Conservation (phyloP, 1,284 basidiomycete genomes). For the Sanghuangporus sanghuang region DNA sequence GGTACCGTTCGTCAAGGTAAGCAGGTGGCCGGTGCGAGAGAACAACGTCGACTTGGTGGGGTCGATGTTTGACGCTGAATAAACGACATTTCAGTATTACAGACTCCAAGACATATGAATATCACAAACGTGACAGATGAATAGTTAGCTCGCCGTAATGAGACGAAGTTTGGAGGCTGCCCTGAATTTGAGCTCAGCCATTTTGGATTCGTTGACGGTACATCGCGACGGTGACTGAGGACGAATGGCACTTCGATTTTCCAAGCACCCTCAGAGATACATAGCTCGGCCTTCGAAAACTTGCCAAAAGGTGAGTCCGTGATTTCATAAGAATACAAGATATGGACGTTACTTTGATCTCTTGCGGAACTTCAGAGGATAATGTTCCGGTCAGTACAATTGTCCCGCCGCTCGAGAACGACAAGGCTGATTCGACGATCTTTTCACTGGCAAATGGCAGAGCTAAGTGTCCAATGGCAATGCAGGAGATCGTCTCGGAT, state of each 20-base stretch:
- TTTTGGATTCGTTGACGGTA: constrained; percentile 29
- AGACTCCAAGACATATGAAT: background rate
- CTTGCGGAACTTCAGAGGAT: constrained; percentile 39
- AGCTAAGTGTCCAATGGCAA: constrained; percentile 9
- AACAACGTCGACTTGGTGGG: constrained; percentile 52
- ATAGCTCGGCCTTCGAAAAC: constrained; percentile 48
- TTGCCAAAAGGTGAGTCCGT: constrained; percentile 23
- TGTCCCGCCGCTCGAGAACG: constrained; percentile 49
- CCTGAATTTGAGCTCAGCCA: constrained; percentile 52
- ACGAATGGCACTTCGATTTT: constrained; percentile 55
- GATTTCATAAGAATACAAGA: background rate
- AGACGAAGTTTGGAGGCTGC: constrained; percentile 43
- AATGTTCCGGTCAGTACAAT: constrained; percentile 56
- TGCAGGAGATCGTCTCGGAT: constrained; percentile 32
- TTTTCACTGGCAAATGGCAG: constrained; percentile 21
- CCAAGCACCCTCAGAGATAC: constrained; percentile 56
- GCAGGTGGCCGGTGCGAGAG: constrained; percentile 60
- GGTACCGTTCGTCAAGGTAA: constrained; percentile 73
- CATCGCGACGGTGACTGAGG: constrained; percentile 30
- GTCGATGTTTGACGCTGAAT: constrained; percentile 56
- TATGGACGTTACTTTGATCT: constrained; percentile 39
- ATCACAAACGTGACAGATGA: constrained; percentile 44
- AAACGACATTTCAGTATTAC: background rate
- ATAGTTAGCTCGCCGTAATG: constrained; percentile 43
- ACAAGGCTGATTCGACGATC: constrained; percentile 37